A percentile compares a stretch with the other conserved stretches of the same genome.
Conservation (phyloP, 2,329 filamentous ascomycete genomes). For the Tolypocladium sp. region DNA sequence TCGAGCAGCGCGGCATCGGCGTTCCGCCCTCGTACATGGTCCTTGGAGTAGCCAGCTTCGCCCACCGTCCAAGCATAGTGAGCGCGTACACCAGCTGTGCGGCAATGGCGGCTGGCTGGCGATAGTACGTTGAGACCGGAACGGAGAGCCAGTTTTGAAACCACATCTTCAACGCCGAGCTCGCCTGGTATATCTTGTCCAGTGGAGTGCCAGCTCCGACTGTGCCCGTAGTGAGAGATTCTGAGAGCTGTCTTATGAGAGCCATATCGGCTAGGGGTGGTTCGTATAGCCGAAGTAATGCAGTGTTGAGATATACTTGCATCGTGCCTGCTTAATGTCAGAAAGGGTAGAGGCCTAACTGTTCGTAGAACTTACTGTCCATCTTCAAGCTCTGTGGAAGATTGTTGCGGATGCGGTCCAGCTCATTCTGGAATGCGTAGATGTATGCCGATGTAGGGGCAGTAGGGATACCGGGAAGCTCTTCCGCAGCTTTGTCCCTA, state of each 20-base stretch:
- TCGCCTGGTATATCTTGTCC: slow-evolving; percentile 40
- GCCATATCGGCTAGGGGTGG: slow-evolving; percentile 33
- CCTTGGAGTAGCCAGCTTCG: slow-evolving; percentile 32
- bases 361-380: slow-evolving; percentile 23
- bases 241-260: slow-evolving; percentile 31
- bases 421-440: slow-evolving; percentile 34
- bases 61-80: slow-evolving; percentile 41
- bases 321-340: slow-evolving; percentile 23
- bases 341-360: neutral
- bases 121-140: slow-evolving; percentile 31
- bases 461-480: slow-evolving; percentile 22
- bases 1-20: slow-evolving; percentile 15
- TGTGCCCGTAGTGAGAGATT: slow-evolving; percentile 28
- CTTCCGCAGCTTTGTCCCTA: slow-evolving; percentile 23
- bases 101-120: slow-evolving; percentile 34
- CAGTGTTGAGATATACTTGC: slow-evolving; percentile 28
- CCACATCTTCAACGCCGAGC: slow-evolving; percentile 35
- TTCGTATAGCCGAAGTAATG: slow-evolving; percentile 36
- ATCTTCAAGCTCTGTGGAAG: slow-evolving; percentile 24
- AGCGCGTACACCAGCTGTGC: slow-evolving; percentile 40
- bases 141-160: slow-evolving; percentile 40
- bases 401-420: slow-evolving; percentile 28
- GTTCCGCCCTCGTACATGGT: slow-evolving; percentile 13
- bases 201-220: slow-evolving; percentile 30
- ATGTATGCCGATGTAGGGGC: slow-evolving; percentile 36